Evolutionary conservation across 345 rosid genomes (phyloP).

Genomic region (Camelina hispida): DNA sequence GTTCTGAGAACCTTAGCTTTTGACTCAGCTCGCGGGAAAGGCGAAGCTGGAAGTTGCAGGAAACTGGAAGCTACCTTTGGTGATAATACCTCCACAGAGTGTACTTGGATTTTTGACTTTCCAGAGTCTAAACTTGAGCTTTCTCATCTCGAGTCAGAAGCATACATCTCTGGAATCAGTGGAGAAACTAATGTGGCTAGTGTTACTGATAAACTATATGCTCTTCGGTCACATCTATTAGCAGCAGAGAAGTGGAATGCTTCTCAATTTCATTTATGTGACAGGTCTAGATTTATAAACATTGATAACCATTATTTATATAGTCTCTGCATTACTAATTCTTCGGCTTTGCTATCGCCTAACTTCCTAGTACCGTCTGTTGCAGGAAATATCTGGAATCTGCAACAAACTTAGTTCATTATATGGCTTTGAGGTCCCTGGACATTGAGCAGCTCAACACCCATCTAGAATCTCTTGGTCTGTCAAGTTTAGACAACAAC

Average conservation of each 20-base stretch:
- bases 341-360: not conserved
- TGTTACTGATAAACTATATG: conserved; percentile 58
- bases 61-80: conserved; percentile 36
- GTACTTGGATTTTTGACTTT: conserved; percentile 33
- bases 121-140: conserved; percentile 39
- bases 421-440: conserved; percentile 60
- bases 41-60: conserved; percentile 41
- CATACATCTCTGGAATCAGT: conserved; percentile 33
- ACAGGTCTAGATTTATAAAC: conserved; percentile 46
- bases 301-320: too few species aligned
- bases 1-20: conserved; percentile 43
- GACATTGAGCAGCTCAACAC: conserved; percentile 54
- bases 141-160: conserved; percentile 36
- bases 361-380: conserved; percentile 11
- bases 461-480: conserved; percentile 52
- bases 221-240: conserved; percentile 60
- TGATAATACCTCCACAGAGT: conserved; percentile 39
- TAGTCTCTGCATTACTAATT: conserved; percentile 14
- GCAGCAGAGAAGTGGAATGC: conserved; percentile 74
- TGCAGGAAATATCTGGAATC: conserved; percentile 58
- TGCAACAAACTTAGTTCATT: conserved; percentile 65
- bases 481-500: conserved; percentile 55
- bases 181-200: conserved; percentile 41
- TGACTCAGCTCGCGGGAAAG: conserved; percentile 37
- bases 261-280: conserved; percentile 58